phyloP scores from a whole-genome alignment of 2,329 filamentous ascomycete genomes.

The Chaetomiaceae sp. region DNA sequence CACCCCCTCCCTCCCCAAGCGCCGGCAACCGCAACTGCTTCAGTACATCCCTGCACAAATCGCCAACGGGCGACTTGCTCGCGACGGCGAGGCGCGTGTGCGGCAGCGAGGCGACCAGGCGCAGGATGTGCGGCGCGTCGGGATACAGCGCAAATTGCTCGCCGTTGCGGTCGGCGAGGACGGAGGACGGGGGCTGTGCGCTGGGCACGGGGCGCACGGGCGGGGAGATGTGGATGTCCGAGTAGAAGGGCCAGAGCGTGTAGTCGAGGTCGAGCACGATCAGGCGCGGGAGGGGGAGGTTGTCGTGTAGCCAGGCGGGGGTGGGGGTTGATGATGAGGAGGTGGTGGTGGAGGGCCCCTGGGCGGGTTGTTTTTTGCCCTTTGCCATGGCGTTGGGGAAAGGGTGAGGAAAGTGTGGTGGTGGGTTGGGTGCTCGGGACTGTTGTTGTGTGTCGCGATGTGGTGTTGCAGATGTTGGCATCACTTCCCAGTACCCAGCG shows the following conservation, averaged over 20 bases:
- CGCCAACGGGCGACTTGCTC: constrained; percentile 72
- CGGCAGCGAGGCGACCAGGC: constrained; percentile 41
- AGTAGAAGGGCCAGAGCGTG: constrained; percentile 98
- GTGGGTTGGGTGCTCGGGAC: no score
- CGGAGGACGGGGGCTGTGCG: constrained; percentile 32
- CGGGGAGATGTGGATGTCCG: constrained; percentile 81
- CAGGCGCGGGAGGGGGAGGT: constrained; percentile 69
- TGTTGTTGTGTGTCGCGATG: no score
- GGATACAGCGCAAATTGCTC: constrained; percentile 66
- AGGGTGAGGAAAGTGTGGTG: no score
- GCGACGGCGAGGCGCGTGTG: constrained; percentile 61
- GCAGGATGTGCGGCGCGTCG: constrained; percentile 62
- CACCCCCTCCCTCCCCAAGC: constrained; percentile 10
- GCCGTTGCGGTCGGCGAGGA: constrained; percentile 49
- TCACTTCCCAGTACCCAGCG: no score
- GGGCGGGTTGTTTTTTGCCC: constrained; percentile 13
- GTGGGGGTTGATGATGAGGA: constrained; percentile 22
- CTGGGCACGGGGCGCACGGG: constrained; percentile 53
- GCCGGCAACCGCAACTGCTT: constrained; percentile 58
- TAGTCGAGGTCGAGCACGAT: constrained; percentile 96
- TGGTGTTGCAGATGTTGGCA: no score
- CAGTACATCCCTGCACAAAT: constrained; percentile 74
- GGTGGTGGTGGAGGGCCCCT: constrained; percentile 22
- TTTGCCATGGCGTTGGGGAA: constrained; percentile 6
- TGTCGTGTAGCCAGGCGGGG: constrained; percentile 43